Base-by-base conservation (phyloP, 441 rosid species). In the Gossypium trilobum region DNA sequence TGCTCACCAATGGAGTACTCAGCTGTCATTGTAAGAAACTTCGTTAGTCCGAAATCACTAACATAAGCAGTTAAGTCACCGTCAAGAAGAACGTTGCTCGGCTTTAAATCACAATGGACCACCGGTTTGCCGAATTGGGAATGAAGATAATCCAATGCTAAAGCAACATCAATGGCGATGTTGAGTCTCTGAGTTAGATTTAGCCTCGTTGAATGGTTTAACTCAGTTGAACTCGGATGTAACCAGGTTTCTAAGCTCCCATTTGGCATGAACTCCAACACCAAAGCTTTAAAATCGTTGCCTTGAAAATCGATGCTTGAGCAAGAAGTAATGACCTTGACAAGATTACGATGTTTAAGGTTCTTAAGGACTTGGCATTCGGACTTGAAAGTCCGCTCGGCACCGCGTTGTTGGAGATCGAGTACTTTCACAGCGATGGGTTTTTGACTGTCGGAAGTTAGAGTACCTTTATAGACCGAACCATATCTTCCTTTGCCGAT, bases 261-360 rank as follows among this genome's bases (percentile, higher is more conserved):
- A 51, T 48, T 51, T 2, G 48, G 59, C 61, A 27, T 33, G 25
- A 54, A 23, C 50, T 55, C 36, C 5, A 70, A 55, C 42, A 70
- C 63, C 52, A 70, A 33, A 56, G 64, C 50, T 55, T 55, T 70
- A 63, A 70, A 55, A 5, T 20, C 50, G 27, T 55, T 70, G 2
- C 73, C 73, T 55, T 54, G 50, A 36, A 70, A 31, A 70, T 55
- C 63, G n/a, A 70, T 33, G 16, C 33, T 70, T 70, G 73, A 70
- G 50, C 27, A 70, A 54, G 62, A 70, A 9, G 50, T 29, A 27
- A 70, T 27, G 73, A 70, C 44, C 17, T 70, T 70, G 0, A 33
- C 50, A 4, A 55, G 63, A 70, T 70, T 70, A 0, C 62, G 20
- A 17, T 70, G 73, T 11, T 51, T 29, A 16, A 13, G 29, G 29